Conservation (phyloP, 1,284 basidiomycete species). For the Boletus sp. region DNA sequence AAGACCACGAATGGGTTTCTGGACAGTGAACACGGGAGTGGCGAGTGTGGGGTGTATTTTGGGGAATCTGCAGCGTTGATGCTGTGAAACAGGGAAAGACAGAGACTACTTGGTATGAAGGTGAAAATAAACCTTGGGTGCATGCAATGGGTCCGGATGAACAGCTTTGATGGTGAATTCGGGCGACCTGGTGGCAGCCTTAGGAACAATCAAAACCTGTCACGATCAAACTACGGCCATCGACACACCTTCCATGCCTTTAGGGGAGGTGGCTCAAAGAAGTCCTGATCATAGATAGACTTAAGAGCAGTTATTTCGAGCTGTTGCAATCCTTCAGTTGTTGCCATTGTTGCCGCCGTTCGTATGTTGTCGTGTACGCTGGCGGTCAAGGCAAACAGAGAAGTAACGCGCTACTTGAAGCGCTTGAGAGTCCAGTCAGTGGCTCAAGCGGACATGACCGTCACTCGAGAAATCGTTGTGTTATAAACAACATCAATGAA, state of each 20-base stretch:
- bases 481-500: slow-evolving; percentile 10
- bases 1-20: slow-evolving; percentile 64
- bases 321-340: slow-evolving; percentile 70
- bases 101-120: slow-evolving; percentile 64
- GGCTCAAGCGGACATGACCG: slow-evolving; percentile 69
- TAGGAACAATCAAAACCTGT: slow-evolving; percentile 15
- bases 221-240: slow-evolving; percentile 12
- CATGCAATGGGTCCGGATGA: slow-evolving; percentile 60
- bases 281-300: slow-evolving; percentile 78
- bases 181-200: slow-evolving; percentile 67
- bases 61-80: slow-evolving; percentile 56
- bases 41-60: slow-evolving; percentile 76
- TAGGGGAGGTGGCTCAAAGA: slow-evolving; percentile 69
- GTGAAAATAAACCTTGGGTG: slow-evolving; percentile 61
- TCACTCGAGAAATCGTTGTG: slow-evolving; percentile 21
- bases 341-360: slow-evolving; percentile 54
- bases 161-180: slow-evolving; percentile 75
- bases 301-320: slow-evolving; percentile 73
- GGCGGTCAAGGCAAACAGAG: slow-evolving; percentile 25
- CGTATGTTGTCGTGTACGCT: slow-evolving; percentile 6
- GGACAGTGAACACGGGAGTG: slow-evolving; percentile 66
- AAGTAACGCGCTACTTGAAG: slow-evolving; percentile 41
- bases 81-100: slow-evolving; percentile 23
- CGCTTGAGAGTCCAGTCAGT: slow-evolving; percentile 63
- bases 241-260: slow-evolving; percentile 75